phyloP scores from a whole-genome alignment of 129 eudicot species.

The Daucus carota region DH1_v3.0 NC_030383.2:5817501-5818000 shows the following conservation, averaged over 20 bases:
- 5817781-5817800: background rate
- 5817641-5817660: constrained; percentile 15
- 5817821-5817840: background rate
- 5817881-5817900: constrained; percentile 16
- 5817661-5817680: constrained; percentile 7
- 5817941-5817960: background rate
- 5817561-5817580: background rate
- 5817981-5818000: constrained; percentile 28
- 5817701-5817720: background rate
- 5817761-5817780: background rate
- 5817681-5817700: background rate
- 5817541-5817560: background rate
- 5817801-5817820: background rate
- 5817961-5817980: constrained; percentile 8
- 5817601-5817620: no score
- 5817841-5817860: constrained; percentile 5
- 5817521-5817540: background rate
- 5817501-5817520: background rate
- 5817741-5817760: constrained; percentile 3
- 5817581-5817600: background rate
- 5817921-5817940: background rate
- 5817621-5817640: background rate
- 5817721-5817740: constrained; percentile 2
- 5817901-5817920: background rate
- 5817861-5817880: constrained; percentile 25